phyloP scores from a whole-genome alignment of 2,329 filamentous ascomycete genomes.

The Hirsutella minnesotensis region DNA sequence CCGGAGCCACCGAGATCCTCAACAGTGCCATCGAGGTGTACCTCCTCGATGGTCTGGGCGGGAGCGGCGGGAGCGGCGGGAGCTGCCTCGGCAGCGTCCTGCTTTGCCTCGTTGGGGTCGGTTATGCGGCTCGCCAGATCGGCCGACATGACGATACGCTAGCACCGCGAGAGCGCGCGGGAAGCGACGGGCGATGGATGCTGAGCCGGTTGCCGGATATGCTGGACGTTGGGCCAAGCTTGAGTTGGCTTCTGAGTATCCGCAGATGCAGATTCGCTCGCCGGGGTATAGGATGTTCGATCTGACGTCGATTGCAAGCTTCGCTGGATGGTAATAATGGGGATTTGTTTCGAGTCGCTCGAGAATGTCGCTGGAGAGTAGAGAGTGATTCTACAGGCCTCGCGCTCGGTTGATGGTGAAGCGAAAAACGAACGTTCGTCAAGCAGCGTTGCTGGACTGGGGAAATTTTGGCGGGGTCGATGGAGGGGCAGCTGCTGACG shows the following conservation, averaged over 20 bases:
- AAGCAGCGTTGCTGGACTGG: neutral
- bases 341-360: neutral
- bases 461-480: conserved; percentile 20
- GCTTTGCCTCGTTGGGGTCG: conserved; percentile 23
- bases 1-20: conserved; percentile 34
- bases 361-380: neutral
- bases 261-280: neutral
- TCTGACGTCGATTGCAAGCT: neutral
- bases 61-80: conserved; percentile 8
- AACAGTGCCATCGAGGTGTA: conserved; percentile 25
- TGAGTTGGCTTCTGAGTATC: neutral
- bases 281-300: neutral
- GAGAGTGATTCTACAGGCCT: neutral
- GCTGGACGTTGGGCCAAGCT: neutral
- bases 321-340: neutral
- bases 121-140: conserved; percentile 41
- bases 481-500: conserved; percentile 17
- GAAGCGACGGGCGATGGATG: neutral
- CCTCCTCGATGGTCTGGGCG: conserved; percentile 14
- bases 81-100: neutral
- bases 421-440: neutral
- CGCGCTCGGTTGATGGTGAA: neutral
- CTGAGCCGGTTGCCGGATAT: neutral
- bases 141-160: conserved; percentile 22
- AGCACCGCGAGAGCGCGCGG: neutral